A percentile compares a stretch with the other conserved stretches of the same genome.
These are phyloP conservation scores for Ogataea saltuana DNA, from an alignment of 805 yeast genomes.

Conservation along the genomic window DNA sequence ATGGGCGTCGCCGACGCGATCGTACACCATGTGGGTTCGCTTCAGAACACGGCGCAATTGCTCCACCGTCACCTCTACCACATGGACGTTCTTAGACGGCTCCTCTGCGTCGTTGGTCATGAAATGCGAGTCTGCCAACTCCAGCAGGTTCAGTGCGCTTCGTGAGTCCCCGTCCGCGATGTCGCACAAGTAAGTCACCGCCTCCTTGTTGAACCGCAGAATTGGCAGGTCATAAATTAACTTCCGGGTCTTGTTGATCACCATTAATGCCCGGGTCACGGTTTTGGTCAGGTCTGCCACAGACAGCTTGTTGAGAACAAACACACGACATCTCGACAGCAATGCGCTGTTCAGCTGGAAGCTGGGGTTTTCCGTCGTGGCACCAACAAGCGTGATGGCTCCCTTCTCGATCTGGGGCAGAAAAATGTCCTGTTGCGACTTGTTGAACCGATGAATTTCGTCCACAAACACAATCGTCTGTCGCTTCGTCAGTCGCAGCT, in stretches of 20 bases:
- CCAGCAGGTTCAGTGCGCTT: constrained; percentile 76
- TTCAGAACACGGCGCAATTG: constrained; percentile 44
- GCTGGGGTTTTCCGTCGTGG: constrained; percentile 96
- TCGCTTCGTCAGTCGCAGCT: constrained; percentile 48
- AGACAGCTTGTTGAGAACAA: constrained; percentile 59
- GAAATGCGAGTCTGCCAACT: constrained; percentile 62
- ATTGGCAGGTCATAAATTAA: constrained; percentile 50
- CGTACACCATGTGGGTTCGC: constrained; percentile 66
- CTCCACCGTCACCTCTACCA: constrained; percentile 41
- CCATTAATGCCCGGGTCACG: constrained; percentile 56
- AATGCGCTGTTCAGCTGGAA: constrained; percentile 80
- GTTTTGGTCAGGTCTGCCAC: constrained; percentile 52
- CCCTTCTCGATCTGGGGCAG: constrained; percentile 86
- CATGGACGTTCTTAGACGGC: constrained; percentile 12
- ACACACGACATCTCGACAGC: constrained; percentile 79
- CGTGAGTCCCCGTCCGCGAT: constrained; percentile 89
- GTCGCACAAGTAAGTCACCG: constrained; percentile 66
- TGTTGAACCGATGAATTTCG: constrained; percentile 87
- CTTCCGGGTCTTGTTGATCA: constrained; percentile 60
- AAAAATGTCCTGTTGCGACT: constrained; percentile 84
- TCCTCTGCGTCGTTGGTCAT: constrained; percentile 15
- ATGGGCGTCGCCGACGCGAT: constrained; percentile 86
- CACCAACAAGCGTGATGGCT: constrained; percentile 79
- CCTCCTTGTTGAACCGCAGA: constrained; percentile 53
- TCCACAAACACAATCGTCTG: constrained; percentile 80